These are phyloP conservation scores for Candida hungchunana DNA, from an alignment of 805 yeast genomes.

Conservation along the genomic window DNA sequence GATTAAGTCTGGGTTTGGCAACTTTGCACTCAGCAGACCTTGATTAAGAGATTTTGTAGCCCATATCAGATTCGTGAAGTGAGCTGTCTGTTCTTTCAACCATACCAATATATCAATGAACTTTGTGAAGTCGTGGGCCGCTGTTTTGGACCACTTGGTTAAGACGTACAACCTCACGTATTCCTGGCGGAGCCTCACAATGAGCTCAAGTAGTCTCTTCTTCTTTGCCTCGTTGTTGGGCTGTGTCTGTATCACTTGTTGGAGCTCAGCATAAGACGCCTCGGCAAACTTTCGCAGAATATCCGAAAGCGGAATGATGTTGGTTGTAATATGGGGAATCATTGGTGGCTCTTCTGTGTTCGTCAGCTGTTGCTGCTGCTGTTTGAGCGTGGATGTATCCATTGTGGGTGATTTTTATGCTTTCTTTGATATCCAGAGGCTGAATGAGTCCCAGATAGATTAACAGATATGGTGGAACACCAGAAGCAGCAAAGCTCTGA, in stretches of 20 bases:
- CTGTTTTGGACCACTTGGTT: constrained; percentile 78
- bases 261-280: constrained; percentile 59
- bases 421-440: no score
- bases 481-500: no score
- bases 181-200: constrained; percentile 75
- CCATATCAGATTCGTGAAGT: constrained; percentile 58
- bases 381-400: constrained; percentile 8
- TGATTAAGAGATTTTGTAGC: constrained; percentile 65
- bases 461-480: no score
- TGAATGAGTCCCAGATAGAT: no score
- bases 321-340: constrained; percentile 70
- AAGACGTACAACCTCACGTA: constrained; percentile 81
- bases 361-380: constrained; percentile 6
- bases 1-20: constrained; percentile 85
- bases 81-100: constrained; percentile 75
- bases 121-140: constrained; percentile 62
- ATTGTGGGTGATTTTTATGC: constrained; percentile 1
- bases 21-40: constrained; percentile 78
- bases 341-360: constrained; percentile 28
- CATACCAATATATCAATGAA: constrained; percentile 86
- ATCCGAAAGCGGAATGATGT: constrained; percentile 60
- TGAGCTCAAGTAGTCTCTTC: constrained; percentile 58
- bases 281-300: constrained; percentile 56
- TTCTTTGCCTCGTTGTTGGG: constrained; percentile 63
- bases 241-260: constrained; percentile 55